phyloP scores from a whole-genome alignment of 176 grass and related monocot genomes.

The Oryza meridionalis region DNA sequence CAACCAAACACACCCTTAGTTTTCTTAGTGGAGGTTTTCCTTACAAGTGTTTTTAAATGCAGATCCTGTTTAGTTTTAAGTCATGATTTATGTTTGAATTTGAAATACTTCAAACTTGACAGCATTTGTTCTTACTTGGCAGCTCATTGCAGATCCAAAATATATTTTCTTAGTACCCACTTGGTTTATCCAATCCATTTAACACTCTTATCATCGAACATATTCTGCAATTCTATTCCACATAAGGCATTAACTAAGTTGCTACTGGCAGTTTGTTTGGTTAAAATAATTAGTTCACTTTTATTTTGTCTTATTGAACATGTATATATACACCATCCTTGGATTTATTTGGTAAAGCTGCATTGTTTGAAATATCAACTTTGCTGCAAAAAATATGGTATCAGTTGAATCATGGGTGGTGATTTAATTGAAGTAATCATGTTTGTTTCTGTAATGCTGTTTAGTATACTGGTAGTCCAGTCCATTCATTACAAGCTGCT shows the following conservation, averaged over 20 bases:
- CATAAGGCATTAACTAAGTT: neutral
- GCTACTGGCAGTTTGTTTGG: neutral
- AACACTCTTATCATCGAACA: neutral
- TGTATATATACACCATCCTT: neutral
- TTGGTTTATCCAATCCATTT: conserved; percentile 15
- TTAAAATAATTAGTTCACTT: neutral
- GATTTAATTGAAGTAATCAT: neutral
- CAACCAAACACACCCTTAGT: no score
- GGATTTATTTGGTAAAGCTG: neutral
- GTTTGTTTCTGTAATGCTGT: neutral
- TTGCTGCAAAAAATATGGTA: neutral
- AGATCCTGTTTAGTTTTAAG: neutral
- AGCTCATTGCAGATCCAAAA: neutral
- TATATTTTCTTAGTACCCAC: neutral
- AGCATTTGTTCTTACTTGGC: conserved; percentile 1
- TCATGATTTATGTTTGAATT: conserved; percentile 34
- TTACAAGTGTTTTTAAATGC: neutral
- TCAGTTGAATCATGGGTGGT: neutral
- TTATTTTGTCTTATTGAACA: neutral
- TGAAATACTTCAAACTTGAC: neutral
- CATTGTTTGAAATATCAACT: neutral
- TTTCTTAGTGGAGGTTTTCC: conserved; percentile 15
- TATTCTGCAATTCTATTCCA: conserved; percentile 4
- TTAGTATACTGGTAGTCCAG: neutral
- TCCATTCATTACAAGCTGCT: neutral